These are phyloP conservation scores for Breviolum minutum DNA, from an alignment of 73 alveolate genomes.

Conservation along the genomic window DNA sequence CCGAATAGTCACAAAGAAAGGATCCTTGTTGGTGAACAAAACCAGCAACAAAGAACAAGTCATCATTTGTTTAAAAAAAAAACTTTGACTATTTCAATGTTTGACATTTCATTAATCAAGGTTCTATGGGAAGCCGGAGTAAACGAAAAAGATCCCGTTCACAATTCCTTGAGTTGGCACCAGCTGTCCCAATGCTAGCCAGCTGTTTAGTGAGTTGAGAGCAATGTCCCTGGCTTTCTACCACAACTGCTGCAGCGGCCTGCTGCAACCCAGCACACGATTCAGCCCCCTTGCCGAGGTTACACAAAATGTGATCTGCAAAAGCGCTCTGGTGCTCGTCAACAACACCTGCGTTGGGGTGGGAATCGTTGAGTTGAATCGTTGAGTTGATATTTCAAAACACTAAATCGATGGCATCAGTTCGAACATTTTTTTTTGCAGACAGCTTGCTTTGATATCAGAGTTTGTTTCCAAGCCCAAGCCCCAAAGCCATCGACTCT, in stretches of 20 bases:
- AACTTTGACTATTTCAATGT: background rate
- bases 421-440: background rate
- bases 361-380: background rate
- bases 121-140: background rate
- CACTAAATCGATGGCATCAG: background rate
- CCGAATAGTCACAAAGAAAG: background rate
- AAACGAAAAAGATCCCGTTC: background rate
- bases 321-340: background rate
- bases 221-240: background rate
- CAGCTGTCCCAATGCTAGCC: background rate
- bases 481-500: no score
- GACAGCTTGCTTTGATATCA: background rate
- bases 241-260: background rate
- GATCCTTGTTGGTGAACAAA: background rate
- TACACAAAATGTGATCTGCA: background rate
- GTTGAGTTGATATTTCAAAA: background rate
- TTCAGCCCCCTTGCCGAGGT: conserved; percentile 6
- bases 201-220: background rate
- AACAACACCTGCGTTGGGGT: background rate
- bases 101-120: background rate
- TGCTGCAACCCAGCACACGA: background rate
- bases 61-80: background rate
- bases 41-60: background rate
- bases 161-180: background rate
- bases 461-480: no score